These are phyloP conservation scores for Candida patagonica DNA, from an alignment of 805 yeast species.

Conservation along the genomic window DNA sequence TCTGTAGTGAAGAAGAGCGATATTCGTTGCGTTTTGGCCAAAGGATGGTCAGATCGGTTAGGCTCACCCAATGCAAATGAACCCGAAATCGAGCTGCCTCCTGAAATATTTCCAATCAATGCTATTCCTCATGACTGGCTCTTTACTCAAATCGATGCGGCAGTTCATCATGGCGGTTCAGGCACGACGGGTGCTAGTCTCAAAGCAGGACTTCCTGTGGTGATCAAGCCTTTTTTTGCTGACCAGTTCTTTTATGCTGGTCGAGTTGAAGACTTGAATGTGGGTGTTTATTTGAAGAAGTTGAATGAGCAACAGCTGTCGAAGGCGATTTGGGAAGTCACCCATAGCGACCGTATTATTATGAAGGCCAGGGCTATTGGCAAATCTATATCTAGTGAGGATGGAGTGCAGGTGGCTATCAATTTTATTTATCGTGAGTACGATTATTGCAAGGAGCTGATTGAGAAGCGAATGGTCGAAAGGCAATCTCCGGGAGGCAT, in stretches of 20 bases:
- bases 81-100: constrained; percentile 46
- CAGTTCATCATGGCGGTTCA: constrained; percentile 96
- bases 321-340: constrained; percentile 59
- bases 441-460: constrained; percentile 58
- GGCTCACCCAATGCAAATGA: constrained; percentile 31
- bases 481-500: not conserved
- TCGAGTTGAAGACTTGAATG: constrained; percentile 83
- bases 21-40: constrained; percentile 78
- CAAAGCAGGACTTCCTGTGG: constrained; percentile 78
- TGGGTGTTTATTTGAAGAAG: constrained; percentile 62
- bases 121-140: constrained; percentile 90
- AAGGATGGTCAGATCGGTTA: constrained; percentile 88
- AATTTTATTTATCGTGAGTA: constrained; percentile 68
- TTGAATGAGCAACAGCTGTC: constrained; percentile 55
- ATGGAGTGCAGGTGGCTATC: constrained; percentile 74
- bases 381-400: constrained; percentile 53
- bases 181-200: constrained; percentile 94
- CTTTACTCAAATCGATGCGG: constrained; percentile 81
- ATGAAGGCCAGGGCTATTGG: constrained; percentile 60
- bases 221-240: constrained; percentile 91
- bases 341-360: constrained; percentile 57
- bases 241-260: constrained; percentile 90
- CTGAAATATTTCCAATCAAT: constrained; percentile 59
- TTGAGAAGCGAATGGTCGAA: constrained; percentile 8
- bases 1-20: constrained; percentile 74